Base-by-base conservation (phyloP, 345 rosid species). In the Arabis alpina region DNA sequence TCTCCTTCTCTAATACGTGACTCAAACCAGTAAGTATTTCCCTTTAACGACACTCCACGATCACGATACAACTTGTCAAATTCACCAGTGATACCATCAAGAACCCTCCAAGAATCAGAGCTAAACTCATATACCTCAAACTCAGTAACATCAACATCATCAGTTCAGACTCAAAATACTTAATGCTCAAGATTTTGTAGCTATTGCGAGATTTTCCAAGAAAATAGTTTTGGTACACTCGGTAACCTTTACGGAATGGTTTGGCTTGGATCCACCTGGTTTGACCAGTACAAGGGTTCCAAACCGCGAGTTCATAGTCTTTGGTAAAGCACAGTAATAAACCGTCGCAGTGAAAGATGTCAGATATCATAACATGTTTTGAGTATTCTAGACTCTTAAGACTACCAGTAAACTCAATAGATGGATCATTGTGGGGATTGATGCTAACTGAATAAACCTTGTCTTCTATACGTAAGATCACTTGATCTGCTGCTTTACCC, bases 81-180 rank as follows among this genome's bases (percentile, higher is more conserved):
- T 28, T 28, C 30, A 28, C 30, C 30, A 28, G 30, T 28, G 30
- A 28, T 28, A 28, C 30, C 30, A 28, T 28, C 30, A 28, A 28
- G 30, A 4, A 11, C 30, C 30, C 47, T 10, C 62, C 47, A 57
- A 16, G 47, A 57, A 11, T 39, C 14, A 57, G 63, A 16, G 10
- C 11, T 57, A 10, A 57, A 57, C 28, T 57, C 63, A 37, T 37
- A 57, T 11, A 60, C 41, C 7, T 42, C 51, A 25, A 60, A 28
- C 32, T 28, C 32, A 2, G 4, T 28, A 28, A 28, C 32, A 3
- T 28, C 30, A 28, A 28, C 4, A 3, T 28, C 32, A 3, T 28
- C 32, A 28, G 32, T 28, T 28, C 32, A 28, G 32, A 28, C 4
- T 28, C 32, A 28, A 5, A 2, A 36, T 8, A 36, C 9, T 5